Base-by-base conservation (phyloP, 1,284 basidiomycete species). In the Malassezia slooffiae region DNA sequence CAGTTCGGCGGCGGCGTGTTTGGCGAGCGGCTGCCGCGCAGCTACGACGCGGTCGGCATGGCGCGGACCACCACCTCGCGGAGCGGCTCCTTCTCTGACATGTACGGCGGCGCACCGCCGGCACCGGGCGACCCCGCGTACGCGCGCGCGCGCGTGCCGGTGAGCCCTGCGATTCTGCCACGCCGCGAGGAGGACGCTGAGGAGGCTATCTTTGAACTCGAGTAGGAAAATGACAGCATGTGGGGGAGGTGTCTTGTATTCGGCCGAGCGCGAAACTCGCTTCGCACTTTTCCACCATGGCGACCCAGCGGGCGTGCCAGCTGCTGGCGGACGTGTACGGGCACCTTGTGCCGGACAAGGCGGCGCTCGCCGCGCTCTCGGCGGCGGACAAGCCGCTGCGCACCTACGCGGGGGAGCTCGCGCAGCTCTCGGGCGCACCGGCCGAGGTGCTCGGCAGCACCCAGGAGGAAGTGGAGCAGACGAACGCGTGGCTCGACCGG, bases 181-280 rank as follows among this genome's bases (percentile, higher is more conserved):
- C 45, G 47, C 23, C 47, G 57, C 26, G 62, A 58, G 23, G 50
- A 29, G 15, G 64, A 59, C 34, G 54, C 54, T 28, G 61, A 68
- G 11, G 65, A 67, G 31, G 52, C 62, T 3, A 64, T 68, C 27
- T 68, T 68, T 29, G 63, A 68, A 43, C 52, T 68, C 19, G 65
- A 68, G 34, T 68, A 42, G 38, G n/a, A 8, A 28, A 6, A 6
- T 37, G 24, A 33, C 34, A 27, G 16, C 12, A 12, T 1, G 17
- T 3, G 5, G 17, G 22, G 11, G 3, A 8, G 16, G 21, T 16
- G 12, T 23, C 21, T 35, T 15, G 22, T 15, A 13, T 15, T 36
- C 34, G 34, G 34, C 34, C 34, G 34, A 36, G 22, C 19, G n/a
- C n/a, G 5, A n/a, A 24, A 21, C 24, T 35, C 34, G 9, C 16